Base-by-base conservation (phyloP, 345 rosid genomes). In the Physaria fendleri region DNA sequence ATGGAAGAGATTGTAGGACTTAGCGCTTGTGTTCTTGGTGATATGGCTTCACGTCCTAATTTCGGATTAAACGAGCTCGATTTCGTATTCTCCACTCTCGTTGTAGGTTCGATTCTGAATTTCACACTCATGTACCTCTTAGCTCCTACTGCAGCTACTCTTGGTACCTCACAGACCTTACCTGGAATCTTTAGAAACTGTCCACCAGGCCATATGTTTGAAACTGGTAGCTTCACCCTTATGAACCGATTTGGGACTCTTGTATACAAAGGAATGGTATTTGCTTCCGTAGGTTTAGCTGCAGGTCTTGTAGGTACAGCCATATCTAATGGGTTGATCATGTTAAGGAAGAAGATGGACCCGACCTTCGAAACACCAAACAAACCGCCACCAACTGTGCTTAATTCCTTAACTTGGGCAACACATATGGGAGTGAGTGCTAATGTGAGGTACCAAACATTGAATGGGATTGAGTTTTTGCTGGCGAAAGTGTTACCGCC, bases 1-100 rank as follows among this genome's bases (percentile, higher is more conserved):
- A 94, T 94, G 99, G 99, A 94, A 52, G 96, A 94, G 65, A 57
- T 87, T 3, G 99, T 94, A 1, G 99, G 99, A 2, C 90, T 94
- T 1, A 79, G 82, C 4, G 88, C 99, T 4, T 81, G 88, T 37
- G 88, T 94, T 13, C 74, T 90, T 2, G 99, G 99, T 0, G 99
- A 94, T 56, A 90, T 94, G 99, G 92, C 99, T 2, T 82, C 97
- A 14, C 97, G 99, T 2, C 97, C 99, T 0, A 90, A 94, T 66
- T 94, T 90, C 11, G 99, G 99, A 15, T 85, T 94, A 3, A 79
- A 90, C 44, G 99, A 94, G 77, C 83, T 94, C 2, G 99, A 90
- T 30, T 87, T 94, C 14, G 99, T 94, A 22, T 94, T 94, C 74
- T 94, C 99, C 0, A 94, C 99, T 0, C 79, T 94, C 0, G 66